A percentile compares a stretch with the other conserved stretches of the same genome.
Conservation (phyloP, 1,139 yeast species). For the Pichiaceae sp. region DNA sequence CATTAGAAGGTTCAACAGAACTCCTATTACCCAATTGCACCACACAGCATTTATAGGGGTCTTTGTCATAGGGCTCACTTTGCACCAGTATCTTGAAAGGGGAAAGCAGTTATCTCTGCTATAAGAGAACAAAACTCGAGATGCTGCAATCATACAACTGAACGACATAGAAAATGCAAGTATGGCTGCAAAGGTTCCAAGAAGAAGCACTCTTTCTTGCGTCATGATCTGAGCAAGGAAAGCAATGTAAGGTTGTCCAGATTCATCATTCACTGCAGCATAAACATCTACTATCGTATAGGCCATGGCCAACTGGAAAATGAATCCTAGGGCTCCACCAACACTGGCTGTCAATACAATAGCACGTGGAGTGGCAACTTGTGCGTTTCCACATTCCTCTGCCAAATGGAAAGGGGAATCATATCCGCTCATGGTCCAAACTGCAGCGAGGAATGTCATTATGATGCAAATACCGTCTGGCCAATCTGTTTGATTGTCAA, state of each 20-base stretch:
- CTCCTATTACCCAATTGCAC: conserved; percentile 49
- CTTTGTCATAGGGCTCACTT: conserved; percentile 41
- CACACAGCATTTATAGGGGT: conserved; percentile 66
- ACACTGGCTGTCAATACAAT: conserved; percentile 49
- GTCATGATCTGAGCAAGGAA: conserved; percentile 44
- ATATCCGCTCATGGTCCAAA: conserved; percentile 70
- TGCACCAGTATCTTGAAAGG: conserved; percentile 37
- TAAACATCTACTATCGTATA: conserved; percentile 48
- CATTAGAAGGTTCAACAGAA: conserved; percentile 49
- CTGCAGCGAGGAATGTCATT: conserved; percentile 52
- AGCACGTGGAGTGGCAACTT: conserved; percentile 49
- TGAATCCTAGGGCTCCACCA: conserved; percentile 55
- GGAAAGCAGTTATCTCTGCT: conserved; percentile 65
- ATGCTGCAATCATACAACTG: conserved; percentile 57
- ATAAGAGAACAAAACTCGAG: conserved; percentile 58
- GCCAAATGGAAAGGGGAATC: conserved; percentile 66
- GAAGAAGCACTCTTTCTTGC: conserved; percentile 37
- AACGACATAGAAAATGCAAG: conserved; percentile 59
- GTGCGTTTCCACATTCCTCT: conserved; percentile 59
- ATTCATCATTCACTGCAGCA: conserved; percentile 36
- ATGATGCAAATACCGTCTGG: conserved; percentile 55
- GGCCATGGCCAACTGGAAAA: conserved; percentile 54
- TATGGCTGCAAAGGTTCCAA: conserved; percentile 48
- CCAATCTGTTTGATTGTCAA: conserved; percentile 55
- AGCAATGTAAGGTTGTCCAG: conserved; percentile 60